Percentiles rank a stretch among this genome's conserved stretches.
These are phyloP conservation scores for Nothophoma quercina DNA, from an alignment of 2,329 filamentous ascomycete genomes.

Conservation along the genomic window DNA sequence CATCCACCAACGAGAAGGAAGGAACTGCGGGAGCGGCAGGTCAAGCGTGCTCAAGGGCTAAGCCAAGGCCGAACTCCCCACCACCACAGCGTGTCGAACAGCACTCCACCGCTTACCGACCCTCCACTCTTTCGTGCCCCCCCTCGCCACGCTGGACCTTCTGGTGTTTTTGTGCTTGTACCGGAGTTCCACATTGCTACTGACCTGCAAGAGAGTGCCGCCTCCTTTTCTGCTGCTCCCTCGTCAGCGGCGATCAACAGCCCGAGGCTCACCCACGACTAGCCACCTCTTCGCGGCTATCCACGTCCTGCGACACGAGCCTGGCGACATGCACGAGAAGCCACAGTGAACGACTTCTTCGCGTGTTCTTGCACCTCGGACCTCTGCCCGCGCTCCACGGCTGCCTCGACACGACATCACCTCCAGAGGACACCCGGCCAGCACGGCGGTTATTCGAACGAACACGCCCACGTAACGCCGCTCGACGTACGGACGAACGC, in stretches of 20 bases:
- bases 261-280: slow-evolving; percentile 11
- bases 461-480: slow-evolving; percentile 7
- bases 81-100: slow-evolving; percentile 15
- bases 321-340: slow-evolving; percentile 19
- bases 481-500: not conserved
- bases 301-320: slow-evolving; percentile 15
- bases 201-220: not conserved
- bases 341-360: slow-evolving; percentile 7
- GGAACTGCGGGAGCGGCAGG: slow-evolving; percentile 12
- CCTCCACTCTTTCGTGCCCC: slow-evolving; percentile 9
- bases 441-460: not conserved
- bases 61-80: slow-evolving; percentile 9
- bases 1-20: slow-evolving; percentile 6
- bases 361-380: slow-evolving; percentile 8
- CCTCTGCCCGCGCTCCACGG: not conserved
- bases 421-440: slow-evolving; percentile 1
- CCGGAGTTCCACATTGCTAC: not conserved
- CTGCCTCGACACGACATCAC: not conserved
- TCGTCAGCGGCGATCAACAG: slow-evolving; percentile 19
- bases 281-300: slow-evolving; percentile 15
- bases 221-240: slow-evolving; percentile 16
- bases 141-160: not conserved
- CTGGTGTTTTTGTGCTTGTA: not conserved
- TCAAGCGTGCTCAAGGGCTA: slow-evolving; percentile 12
- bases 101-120: slow-evolving; percentile 11